These are phyloP conservation scores for Lablab purpureus DNA, from an alignment of 306 rosid genomes.

Conservation along the genomic window DNA sequence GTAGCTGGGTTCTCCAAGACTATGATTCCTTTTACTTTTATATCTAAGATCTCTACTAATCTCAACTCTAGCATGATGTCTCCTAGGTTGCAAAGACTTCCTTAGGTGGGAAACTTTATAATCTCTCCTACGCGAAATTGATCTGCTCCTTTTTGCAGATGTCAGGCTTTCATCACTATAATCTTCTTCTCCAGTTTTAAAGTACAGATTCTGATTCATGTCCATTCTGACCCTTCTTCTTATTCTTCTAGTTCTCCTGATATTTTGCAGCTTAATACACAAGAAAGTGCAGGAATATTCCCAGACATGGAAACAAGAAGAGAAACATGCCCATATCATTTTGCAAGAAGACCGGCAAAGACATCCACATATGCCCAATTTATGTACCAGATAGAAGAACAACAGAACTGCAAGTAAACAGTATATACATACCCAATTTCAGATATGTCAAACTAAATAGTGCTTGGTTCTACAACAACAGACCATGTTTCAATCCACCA, in stretches of 20 bases:
- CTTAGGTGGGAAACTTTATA: slow-evolving; percentile 55
- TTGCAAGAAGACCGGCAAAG: slow-evolving; percentile 56
- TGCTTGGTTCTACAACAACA: background rate
- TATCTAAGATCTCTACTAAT: slow-evolving; percentile 50
- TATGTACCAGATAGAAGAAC: slow-evolving; percentile 59
- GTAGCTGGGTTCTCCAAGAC: slow-evolving; percentile 2
- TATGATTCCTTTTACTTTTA: slow-evolving; percentile 44
- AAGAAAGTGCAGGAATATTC: slow-evolving; percentile 64
- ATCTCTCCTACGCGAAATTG: slow-evolving; percentile 52
- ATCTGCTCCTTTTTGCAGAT: slow-evolving; percentile 32
- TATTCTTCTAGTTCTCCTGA: slow-evolving; percentile 50
- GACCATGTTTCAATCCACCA: background rate
- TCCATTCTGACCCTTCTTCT: slow-evolving; percentile 41
- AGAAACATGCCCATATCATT: slow-evolving; percentile 56
- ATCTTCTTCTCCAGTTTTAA: slow-evolving; percentile 36
- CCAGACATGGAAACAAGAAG: slow-evolving; percentile 55
- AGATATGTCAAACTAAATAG: background rate
- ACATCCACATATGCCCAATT: slow-evolving; percentile 65
- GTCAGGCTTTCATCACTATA: slow-evolving; percentile 38
- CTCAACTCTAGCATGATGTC: slow-evolving; percentile 52
- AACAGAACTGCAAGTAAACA: slow-evolving; percentile 61
- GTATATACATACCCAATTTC: slow-evolving; percentile 2
- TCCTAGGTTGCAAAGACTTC: slow-evolving; percentile 59
- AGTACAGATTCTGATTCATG: slow-evolving; percentile 41
- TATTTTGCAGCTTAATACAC: slow-evolving; percentile 49